A percentile compares a stretch with the other conserved stretches of the same genome.
Conservation (phyloP, 1,284 basidiomycete species). For the Leccinum solheimii region DNA sequence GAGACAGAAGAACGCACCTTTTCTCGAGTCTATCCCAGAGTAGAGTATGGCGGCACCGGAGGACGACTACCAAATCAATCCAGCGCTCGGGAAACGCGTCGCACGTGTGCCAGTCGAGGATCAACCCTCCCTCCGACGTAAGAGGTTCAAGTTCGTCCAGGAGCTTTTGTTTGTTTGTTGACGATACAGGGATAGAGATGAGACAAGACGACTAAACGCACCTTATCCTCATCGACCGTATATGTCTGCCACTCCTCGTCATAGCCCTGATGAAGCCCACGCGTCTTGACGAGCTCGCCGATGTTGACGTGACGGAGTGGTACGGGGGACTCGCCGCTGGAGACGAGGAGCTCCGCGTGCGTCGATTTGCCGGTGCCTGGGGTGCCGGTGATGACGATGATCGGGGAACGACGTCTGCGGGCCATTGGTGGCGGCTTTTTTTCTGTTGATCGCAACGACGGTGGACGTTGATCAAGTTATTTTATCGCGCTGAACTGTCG, state of each 20-base stretch:
- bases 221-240: constrained; percentile 94
- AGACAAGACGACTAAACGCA: constrained; percentile 31
- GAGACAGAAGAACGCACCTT: constrained; percentile 57
- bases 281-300: constrained; percentile 86
- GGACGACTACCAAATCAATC: constrained; percentile 95
- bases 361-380: constrained; percentile 90
- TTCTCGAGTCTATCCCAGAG: constrained; percentile 96
- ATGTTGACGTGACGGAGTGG: constrained; percentile 86
- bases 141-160: constrained; percentile 86
- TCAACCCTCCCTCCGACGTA: constrained; percentile 70
- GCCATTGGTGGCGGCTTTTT: not conserved
- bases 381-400: constrained; percentile 92
- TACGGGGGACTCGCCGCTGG: constrained; percentile 55
- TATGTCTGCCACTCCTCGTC: constrained; percentile 96
- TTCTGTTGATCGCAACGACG: not conserved
- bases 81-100: constrained; percentile 95
- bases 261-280: constrained; percentile 80
- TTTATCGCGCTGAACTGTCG: not conserved
- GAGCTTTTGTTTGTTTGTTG: constrained; percentile 47
- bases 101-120: constrained; percentile 98
- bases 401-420: constrained; percentile 47
- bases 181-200: not conserved
- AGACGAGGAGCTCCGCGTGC: constrained; percentile 76
- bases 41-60: constrained; percentile 85
- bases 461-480: not conserved